These are phyloP conservation scores for Pleurotus salmoneostramineus DNA, from an alignment of 768 basidiomycete species.

Conservation along the genomic window DNA sequence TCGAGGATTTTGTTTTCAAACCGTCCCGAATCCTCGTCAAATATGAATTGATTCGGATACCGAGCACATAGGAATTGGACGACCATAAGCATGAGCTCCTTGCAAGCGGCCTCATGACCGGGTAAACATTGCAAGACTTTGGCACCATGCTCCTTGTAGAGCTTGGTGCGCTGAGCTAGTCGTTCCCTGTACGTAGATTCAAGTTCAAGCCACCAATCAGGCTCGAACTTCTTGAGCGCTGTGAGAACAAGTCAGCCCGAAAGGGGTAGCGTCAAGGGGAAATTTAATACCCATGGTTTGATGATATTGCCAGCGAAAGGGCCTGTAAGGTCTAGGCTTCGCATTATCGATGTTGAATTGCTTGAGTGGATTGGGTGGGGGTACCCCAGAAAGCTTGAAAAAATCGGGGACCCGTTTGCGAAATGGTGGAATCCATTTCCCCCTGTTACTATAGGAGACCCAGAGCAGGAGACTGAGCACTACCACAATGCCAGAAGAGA, in stretches of 20 bases:
- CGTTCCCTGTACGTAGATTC: slow-evolving; percentile 46
- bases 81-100: slow-evolving; percentile 52
- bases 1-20: slow-evolving; percentile 42
- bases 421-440: background rate
- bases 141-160: slow-evolving; percentile 34
- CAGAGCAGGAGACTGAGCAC: no score
- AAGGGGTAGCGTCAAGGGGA: background rate
- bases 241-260: background rate
- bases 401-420: slow-evolving; percentile 23
- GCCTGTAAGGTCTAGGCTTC: slow-evolving; percentile 48
- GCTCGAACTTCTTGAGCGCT: slow-evolving; percentile 47
- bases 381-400: slow-evolving; percentile 39
- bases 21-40: slow-evolving; percentile 25
- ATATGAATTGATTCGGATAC: slow-evolving; percentile 51
- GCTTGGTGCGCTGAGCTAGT: slow-evolving; percentile 35
- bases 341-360: slow-evolving; percentile 40
- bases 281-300: slow-evolving; percentile 53
- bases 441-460: no score
- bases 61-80: slow-evolving; percentile 52
- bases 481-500: no score
- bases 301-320: slow-evolving; percentile 52
- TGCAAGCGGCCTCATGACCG: slow-evolving; percentile 43
- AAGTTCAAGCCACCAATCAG: slow-evolving; percentile 55
- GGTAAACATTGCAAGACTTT: slow-evolving; percentile 41
- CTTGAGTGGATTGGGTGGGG: slow-evolving; percentile 33